A percentile compares a stretch with the other conserved stretches of the same genome.
These are phyloP conservation scores for Aspergillus fischeri DNA, from an alignment of 2,329 filamentous ascomycete species.

Conservation along the genomic window DNA sequence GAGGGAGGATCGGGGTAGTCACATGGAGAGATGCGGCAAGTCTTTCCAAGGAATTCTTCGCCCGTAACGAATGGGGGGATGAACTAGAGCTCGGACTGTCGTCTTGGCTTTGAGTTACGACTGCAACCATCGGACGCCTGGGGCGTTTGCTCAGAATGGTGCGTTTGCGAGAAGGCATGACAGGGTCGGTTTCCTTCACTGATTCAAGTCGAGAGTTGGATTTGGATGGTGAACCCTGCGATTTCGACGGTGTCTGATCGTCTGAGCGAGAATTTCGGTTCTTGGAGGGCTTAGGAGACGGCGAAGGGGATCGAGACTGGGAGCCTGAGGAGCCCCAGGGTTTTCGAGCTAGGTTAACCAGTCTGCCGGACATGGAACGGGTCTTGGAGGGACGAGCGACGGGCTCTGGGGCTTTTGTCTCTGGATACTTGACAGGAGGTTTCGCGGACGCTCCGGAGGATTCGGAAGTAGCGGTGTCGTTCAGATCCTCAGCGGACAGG, in stretches of 20 bases:
- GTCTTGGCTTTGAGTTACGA: slow-evolving; percentile 33
- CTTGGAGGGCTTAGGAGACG: slow-evolving; percentile 31
- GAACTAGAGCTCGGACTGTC: slow-evolving; percentile 34
- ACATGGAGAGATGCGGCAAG: slow-evolving; percentile 40
- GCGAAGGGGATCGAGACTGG: slow-evolving; percentile 46
- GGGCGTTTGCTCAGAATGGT: slow-evolving; percentile 34
- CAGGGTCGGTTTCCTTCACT: slow-evolving; percentile 10
- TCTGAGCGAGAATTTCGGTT: slow-evolving; percentile 22
- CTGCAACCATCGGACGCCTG: slow-evolving; percentile 38
- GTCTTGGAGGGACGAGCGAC: slow-evolving; percentile 38
- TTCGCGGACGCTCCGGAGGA: slow-evolving; percentile 14
- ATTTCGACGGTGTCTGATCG: slow-evolving; percentile 23
- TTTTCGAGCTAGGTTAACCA: slow-evolving; percentile 49
- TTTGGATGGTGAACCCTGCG: slow-evolving; percentile 14
- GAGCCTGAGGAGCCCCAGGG: slow-evolving; percentile 44
- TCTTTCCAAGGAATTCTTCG: slow-evolving; percentile 45
- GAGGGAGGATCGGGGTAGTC: slow-evolving; percentile 45
- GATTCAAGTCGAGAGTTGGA: slow-evolving; percentile 17
- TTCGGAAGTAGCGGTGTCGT: slow-evolving; percentile 19
- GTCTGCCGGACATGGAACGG: slow-evolving; percentile 47
- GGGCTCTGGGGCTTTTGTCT: slow-evolving; percentile 18
- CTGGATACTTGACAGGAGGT: neutral
- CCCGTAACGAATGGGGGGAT: slow-evolving; percentile 38
- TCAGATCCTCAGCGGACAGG: slow-evolving; percentile 34
- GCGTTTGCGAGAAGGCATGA: slow-evolving; percentile 24